These are phyloP conservation scores for Oryza meyeriana DNA, from an alignment of 176 grass and related monocot genomes.

Conservation along the genomic window DNA sequence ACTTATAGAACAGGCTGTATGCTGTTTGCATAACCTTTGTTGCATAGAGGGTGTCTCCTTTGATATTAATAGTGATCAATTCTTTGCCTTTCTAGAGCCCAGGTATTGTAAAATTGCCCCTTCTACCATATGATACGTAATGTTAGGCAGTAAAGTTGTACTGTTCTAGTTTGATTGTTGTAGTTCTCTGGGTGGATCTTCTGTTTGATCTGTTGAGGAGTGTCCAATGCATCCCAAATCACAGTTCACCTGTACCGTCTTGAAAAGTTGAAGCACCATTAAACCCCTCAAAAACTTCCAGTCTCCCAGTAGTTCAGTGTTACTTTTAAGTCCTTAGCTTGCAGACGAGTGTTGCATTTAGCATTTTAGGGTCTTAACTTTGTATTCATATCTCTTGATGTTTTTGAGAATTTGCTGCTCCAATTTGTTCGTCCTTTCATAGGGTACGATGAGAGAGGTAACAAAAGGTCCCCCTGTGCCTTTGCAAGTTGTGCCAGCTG, in stretches of 20 bases:
- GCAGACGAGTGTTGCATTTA: not conserved
- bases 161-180: not conserved
- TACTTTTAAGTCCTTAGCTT: not conserved
- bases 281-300: not conserved
- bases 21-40: not conserved
- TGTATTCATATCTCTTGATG: not conserved
- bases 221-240: not conserved
- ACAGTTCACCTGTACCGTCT: not conserved
- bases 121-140: not conserved
- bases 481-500: conserved; percentile 36
- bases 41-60: not conserved
- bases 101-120: not conserved
- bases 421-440: conserved; percentile 11
- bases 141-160: not conserved
- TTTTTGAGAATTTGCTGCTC: not conserved
- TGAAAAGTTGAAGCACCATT: not conserved
- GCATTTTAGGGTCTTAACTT: not conserved
- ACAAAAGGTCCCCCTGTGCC: conserved; percentile 46
- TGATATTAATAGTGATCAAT: not conserved
- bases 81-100: not conserved
- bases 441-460: conserved; percentile 85
- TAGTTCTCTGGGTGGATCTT: not conserved
- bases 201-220: not conserved
- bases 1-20: not conserved
- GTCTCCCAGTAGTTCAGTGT: not conserved